Conservation (phyloP, 176 grass and related monocot species). For the Aegilops sharonensis region DNA sequence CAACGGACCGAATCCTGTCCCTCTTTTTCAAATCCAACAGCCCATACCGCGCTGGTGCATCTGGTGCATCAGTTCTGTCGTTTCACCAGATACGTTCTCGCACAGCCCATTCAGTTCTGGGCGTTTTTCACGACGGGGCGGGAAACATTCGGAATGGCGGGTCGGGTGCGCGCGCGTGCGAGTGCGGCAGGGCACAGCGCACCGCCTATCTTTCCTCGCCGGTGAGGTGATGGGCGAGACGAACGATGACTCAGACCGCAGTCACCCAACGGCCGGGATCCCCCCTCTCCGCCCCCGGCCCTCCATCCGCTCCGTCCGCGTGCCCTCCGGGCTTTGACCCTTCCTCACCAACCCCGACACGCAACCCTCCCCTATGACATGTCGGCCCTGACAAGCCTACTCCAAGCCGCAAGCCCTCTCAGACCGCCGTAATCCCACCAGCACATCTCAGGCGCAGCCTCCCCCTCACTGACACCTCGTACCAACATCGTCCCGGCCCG, state of each 20-base stretch:
- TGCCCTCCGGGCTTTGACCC: conserved; percentile 5
- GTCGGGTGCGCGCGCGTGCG: too few species aligned
- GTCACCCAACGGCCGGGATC: neutral
- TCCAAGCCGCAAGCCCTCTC: conserved; percentile 14
- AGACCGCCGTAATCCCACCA: conserved; percentile 5
- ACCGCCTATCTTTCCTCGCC: conserved; percentile 13
- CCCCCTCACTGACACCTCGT: neutral
- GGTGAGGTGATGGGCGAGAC: conserved; percentile 1
- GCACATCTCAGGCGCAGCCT: accelerated
- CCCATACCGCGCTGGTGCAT: too few species aligned
- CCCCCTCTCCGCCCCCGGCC: neutral
- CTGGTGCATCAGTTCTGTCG: too few species aligned
- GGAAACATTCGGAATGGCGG: neutral
- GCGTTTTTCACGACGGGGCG: neutral
- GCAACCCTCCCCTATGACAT: conserved; percentile 38
- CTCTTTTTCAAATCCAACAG: too few species aligned
- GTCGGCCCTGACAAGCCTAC: neutral
- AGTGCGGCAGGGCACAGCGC: neutral
- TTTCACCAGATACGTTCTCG: too few species aligned
- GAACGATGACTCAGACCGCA: neutral
- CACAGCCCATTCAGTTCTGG: neutral
- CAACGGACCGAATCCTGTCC: too few species aligned
- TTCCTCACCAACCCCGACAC: conserved; percentile 31
- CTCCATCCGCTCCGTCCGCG: neutral
- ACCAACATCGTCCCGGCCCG: accelerated